Conservation (phyloP, 2,329 filamentous ascomycete genomes). For the Seiridium unicorne region DNA sequence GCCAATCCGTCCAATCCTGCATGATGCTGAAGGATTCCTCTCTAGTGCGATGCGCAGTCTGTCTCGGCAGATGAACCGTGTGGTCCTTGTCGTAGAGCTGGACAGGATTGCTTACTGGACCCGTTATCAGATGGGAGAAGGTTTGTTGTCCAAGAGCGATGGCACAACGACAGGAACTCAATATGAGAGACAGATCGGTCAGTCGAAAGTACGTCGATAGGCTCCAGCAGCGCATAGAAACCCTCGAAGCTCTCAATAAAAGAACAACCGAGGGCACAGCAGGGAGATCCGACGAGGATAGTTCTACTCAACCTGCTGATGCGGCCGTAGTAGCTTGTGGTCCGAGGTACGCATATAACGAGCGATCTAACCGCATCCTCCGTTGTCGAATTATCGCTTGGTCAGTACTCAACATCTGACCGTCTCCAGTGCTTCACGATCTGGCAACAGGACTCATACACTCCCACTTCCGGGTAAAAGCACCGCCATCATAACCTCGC, state of each 20-base stretch:
- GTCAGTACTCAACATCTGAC: too few species aligned
- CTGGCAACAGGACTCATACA: too few species aligned
- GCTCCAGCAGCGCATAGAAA: background rate
- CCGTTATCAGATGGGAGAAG: background rate
- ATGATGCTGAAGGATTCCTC: background rate
- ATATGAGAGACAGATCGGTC: background rate
- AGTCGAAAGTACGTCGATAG: background rate
- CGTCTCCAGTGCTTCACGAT: too few species aligned
- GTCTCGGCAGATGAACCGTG: background rate
- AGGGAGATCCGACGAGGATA: background rate
- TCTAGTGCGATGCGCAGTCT: background rate
- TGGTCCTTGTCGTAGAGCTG: background rate
- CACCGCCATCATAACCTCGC: background rate
- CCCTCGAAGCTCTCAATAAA: background rate
- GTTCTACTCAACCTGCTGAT: background rate
- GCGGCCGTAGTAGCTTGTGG: background rate
- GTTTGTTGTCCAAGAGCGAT: background rate
- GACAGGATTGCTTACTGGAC: background rate
- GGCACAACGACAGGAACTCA: background rate
- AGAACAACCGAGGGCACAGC: background rate
- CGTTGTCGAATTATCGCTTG: too few species aligned
- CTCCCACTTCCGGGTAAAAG: too few species aligned
- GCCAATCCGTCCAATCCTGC: background rate
- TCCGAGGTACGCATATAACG: background rate
- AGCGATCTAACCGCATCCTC: too few species aligned